These are phyloP conservation scores for Phycomyces blakesleeanus DNA, from an alignment of 192 early-diverging fungal genomes.

Conservation along the genomic window DNA sequence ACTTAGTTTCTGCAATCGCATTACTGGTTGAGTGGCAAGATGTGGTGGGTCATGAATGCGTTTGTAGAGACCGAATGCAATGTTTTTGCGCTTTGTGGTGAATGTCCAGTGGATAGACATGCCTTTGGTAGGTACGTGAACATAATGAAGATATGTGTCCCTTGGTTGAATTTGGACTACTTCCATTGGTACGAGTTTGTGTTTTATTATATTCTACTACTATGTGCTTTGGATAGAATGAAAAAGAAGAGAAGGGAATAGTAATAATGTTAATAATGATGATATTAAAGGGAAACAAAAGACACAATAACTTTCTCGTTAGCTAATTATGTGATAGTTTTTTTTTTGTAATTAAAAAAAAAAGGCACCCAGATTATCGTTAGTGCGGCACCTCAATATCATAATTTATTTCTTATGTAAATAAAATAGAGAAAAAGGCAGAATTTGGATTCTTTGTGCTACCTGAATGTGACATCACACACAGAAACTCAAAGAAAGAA, in stretches of 20 bases:
- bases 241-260: neutral
- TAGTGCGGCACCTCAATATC: too few relatives aligned
- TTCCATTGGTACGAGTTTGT: constrained; percentile 49
- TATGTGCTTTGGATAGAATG: neutral
- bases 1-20: neutral
- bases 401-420: too few relatives aligned
- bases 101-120: constrained; percentile 88
- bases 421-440: too few relatives aligned
- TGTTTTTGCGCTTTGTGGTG: constrained; percentile 82
- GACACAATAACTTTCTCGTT: too few relatives aligned
- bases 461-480: too few relatives aligned
- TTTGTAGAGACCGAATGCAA: constrained; percentile 81
- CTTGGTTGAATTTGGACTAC: constrained; percentile 69
- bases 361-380: too few relatives aligned
- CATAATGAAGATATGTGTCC: constrained; percentile 77
- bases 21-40: neutral
- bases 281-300: constrained; percentile 2
- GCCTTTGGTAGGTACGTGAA: constrained; percentile 67
- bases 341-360: too few relatives aligned
- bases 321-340: too few relatives aligned
- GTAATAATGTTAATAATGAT: too few relatives aligned
- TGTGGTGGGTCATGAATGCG: constrained; percentile 7
- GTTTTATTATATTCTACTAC: too few relatives aligned
- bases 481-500: too few relatives aligned
- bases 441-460: too few relatives aligned